Evolutionary conservation across 768 basidiomycete species (phyloP).

Genomic region (Mrakia frigida): DNA sequence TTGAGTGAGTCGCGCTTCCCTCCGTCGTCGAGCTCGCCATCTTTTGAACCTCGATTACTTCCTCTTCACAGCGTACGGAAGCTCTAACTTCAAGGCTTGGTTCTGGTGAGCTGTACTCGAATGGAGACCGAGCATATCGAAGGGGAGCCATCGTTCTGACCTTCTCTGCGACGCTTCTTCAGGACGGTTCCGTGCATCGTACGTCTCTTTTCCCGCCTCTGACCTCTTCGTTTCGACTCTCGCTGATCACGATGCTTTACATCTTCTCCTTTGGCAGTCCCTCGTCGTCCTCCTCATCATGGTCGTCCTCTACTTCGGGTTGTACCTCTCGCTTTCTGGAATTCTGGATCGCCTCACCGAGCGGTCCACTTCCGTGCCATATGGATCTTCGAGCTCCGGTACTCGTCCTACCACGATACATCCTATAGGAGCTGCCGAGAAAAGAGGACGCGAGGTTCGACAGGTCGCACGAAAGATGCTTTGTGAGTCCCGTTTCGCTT

Average conservation of each 20-base stretch:
- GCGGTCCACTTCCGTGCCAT: not conserved
- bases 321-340: not conserved
- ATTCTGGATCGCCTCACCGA: not conserved
- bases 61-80: not conserved
- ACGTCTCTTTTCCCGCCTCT: not conserved
- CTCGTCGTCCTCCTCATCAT: not conserved
- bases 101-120: not conserved
- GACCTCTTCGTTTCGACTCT: no score
- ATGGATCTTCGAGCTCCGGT: not conserved
- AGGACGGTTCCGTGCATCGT: conserved; percentile 5
- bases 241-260: not conserved
- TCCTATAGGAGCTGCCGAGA: not conserved
- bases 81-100: not conserved
- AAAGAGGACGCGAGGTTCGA: not conserved
- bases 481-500: not conserved
- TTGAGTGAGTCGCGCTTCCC: not conserved
- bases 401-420: not conserved
- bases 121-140: no score
- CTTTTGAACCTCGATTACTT: not conserved
- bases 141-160: not conserved
- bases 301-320: not conserved
- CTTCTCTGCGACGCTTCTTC: not conserved
- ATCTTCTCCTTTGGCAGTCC: not conserved
- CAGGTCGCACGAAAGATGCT: conserved; percentile 1
- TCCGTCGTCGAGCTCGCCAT: not conserved